phyloP scores from a whole-genome alignment of 2,329 filamentous ascomycete genomes.

The Aspergillus sp. region DNA sequence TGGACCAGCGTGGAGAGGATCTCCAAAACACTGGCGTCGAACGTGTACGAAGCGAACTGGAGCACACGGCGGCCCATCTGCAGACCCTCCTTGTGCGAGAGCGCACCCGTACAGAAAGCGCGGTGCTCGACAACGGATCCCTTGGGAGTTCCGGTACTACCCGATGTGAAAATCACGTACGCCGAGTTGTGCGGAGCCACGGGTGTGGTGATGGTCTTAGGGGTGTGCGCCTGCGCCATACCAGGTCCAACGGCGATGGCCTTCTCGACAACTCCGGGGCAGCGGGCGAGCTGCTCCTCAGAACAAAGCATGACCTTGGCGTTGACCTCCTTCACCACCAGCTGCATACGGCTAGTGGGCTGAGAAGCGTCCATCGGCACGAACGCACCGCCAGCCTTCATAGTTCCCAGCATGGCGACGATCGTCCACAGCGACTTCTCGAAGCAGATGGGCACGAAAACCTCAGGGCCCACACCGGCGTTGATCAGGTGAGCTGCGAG shows the following conservation, averaged over 20 bases:
- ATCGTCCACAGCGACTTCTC: slow-evolving; percentile 11
- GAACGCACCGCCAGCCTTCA: slow-evolving; percentile 7
- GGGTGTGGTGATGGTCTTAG: slow-evolving; percentile 5
- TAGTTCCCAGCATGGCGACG: slow-evolving; percentile 4
- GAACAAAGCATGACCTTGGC: slow-evolving; percentile 34
- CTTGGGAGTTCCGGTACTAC: slow-evolving; percentile 38
- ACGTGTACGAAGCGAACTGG: slow-evolving; percentile 35
- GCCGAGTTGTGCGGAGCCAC: slow-evolving; percentile 31
- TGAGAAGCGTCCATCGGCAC: slow-evolving; percentile 1
- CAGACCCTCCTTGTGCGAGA: slow-evolving; percentile 53
- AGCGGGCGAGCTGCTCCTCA: slow-evolving; percentile 15
- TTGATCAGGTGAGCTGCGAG: slow-evolving; percentile 7
- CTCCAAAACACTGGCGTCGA: slow-evolving; percentile 34
- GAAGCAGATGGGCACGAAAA: slow-evolving; percentile 12
- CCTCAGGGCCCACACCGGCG: slow-evolving; percentile 2
- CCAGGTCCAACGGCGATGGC: slow-evolving; percentile 14
- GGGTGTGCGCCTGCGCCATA: slow-evolving; percentile 5
- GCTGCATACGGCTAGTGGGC: slow-evolving; percentile 7
- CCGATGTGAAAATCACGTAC: slow-evolving; percentile 55
- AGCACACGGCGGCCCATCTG: slow-evolving; percentile 38
- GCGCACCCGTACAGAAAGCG: slow-evolving; percentile 42
- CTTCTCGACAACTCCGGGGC: slow-evolving; percentile 20
- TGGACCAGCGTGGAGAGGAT: slow-evolving; percentile 17
- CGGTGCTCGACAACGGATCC: slow-evolving; percentile 43
- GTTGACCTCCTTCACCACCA: slow-evolving; percentile 24